Conservation (phyloP, 192 early-diverging fungal genomes). For the Mortierella claussenii region DNA sequence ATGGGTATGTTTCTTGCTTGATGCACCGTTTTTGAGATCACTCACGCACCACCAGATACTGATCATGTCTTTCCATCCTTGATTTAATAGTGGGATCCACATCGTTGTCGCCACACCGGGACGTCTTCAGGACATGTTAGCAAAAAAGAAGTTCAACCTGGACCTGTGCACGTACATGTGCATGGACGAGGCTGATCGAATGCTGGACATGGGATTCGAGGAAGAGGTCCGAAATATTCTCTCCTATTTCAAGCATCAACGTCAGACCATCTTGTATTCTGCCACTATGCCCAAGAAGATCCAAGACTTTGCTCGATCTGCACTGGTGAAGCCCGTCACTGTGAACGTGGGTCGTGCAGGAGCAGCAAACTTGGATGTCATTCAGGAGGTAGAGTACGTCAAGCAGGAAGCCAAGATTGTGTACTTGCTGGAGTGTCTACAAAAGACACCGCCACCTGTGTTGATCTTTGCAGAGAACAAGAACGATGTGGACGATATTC, state of each 20-base stretch:
- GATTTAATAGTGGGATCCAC: slow-evolving; percentile 76
- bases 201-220: slow-evolving; percentile 99
- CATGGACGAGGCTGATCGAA: slow-evolving; percentile 98
- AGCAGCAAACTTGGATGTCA: slow-evolving; percentile 95
- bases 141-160: slow-evolving; percentile 87
- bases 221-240: slow-evolving; percentile 96
- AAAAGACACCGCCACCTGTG: slow-evolving; percentile 96
- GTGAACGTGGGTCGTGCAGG: slow-evolving; percentile 99
- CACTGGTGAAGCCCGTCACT: slow-evolving; percentile 88
- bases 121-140: slow-evolving; percentile 91
- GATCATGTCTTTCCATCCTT: not conserved
- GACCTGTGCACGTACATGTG: slow-evolving; percentile 91
- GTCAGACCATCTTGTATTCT: slow-evolving; percentile 96
- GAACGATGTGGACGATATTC: slow-evolving; percentile 98
- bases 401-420: slow-evolving; percentile 96
- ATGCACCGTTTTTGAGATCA: not conserved
- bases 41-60: not conserved
- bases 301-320: slow-evolving; percentile 92
- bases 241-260: slow-evolving; percentile 94
- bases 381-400: slow-evolving; percentile 98
- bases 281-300: slow-evolving; percentile 99
- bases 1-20: slow-evolving; percentile 53
- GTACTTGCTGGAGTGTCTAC: slow-evolving; percentile 93
- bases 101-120: slow-evolving; percentile 97
- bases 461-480: slow-evolving; percentile 99